Percentiles rank a stretch among this genome's conserved stretches.
phyloP scores from a whole-genome alignment of 2,329 filamentous ascomycete species.

The Fusarium austroafricanum region DNA sequence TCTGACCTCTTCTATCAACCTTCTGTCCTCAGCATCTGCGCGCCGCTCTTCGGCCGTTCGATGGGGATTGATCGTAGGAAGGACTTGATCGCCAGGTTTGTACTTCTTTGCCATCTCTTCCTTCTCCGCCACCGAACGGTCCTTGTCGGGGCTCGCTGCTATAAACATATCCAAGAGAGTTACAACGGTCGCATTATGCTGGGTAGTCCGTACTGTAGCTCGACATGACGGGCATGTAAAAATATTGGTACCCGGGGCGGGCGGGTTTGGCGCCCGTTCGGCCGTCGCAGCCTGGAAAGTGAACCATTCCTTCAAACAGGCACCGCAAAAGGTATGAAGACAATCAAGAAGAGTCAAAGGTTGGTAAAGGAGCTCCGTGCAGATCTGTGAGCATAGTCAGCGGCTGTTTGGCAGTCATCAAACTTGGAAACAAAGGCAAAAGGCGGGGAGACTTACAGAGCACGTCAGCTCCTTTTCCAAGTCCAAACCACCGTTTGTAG shows the following conservation, averaged over 20 bases:
- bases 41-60: constrained; percentile 65
- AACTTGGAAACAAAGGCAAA: constrained; percentile 6
- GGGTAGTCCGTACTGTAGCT: constrained; percentile 84
- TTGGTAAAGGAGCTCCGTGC: constrained; percentile 93
- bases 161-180: constrained; percentile 92
- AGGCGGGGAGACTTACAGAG: constrained; percentile 69
- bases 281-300: constrained; percentile 76
- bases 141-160: constrained; percentile 80
- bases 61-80: constrained; percentile 69
- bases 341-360: constrained; percentile 92
- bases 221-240: constrained; percentile 96
- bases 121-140: constrained; percentile 77
- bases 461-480: constrained; percentile 95
- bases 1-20: constrained; percentile 77
- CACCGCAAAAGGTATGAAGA: constrained; percentile 94
- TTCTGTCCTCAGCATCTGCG: constrained; percentile 73
- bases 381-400: constrained; percentile 73
- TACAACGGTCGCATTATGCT: constrained; percentile 89
- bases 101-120: constrained; percentile 81
- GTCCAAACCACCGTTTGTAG: constrained; percentile 68
- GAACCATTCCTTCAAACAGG: constrained; percentile 97
- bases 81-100: constrained; percentile 81
- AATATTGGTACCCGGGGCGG: constrained; percentile 60
- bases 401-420: constrained; percentile 10
- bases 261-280: constrained; percentile 61